phyloP scores from a whole-genome alignment of 768 basidiomycete species.

The Omphalotus guepiniiformis region DNA sequence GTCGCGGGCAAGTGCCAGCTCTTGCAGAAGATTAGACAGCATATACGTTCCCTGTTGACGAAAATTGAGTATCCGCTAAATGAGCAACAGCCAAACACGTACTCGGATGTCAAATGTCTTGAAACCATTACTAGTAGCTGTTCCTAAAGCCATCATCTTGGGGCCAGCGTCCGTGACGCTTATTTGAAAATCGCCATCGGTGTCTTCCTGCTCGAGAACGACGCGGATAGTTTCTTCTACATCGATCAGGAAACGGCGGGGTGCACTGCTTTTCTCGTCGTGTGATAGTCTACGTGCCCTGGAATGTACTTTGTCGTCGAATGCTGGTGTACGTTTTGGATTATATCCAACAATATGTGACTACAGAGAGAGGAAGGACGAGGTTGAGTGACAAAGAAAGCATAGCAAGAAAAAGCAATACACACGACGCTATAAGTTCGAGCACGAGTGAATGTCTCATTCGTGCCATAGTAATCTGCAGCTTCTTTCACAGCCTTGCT shows the following conservation, averaged over 20 bases:
- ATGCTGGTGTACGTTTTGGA: conserved; percentile 64
- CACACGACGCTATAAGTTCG: conserved; percentile 87
- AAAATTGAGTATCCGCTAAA: background rate
- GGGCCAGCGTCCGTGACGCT: conserved; percentile 95
- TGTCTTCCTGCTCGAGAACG: conserved; percentile 96
- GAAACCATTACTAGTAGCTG: conserved; percentile 96
- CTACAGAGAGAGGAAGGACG: conserved; percentile 30
- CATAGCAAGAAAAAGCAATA: conserved; percentile 9
- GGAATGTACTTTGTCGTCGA: conserved; percentile 73
- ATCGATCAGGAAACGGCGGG: conserved; percentile 91
- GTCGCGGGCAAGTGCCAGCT: conserved; percentile 93
- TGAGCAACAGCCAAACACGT: conserved; percentile 17
- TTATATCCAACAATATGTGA: conserved; percentile 70
- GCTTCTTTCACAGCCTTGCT: conserved; percentile 48
- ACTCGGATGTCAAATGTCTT: conserved; percentile 96
- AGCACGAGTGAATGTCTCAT: conserved; percentile 73
- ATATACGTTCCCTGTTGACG: conserved; percentile 90
- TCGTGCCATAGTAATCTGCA: conserved; percentile 77
- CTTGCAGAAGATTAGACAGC: conserved; percentile 98
- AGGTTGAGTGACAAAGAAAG: conserved; percentile 12
- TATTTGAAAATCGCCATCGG: conserved; percentile 95
- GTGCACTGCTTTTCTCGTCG: conserved; percentile 81
- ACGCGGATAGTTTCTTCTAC: conserved; percentile 98
- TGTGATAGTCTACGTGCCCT: conserved; percentile 84
- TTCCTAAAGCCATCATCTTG: conserved; percentile 93